Evolutionary conservation across 2,329 filamentous ascomycete genomes (phyloP).

Genomic region (Zasmidium angulare): DNA sequence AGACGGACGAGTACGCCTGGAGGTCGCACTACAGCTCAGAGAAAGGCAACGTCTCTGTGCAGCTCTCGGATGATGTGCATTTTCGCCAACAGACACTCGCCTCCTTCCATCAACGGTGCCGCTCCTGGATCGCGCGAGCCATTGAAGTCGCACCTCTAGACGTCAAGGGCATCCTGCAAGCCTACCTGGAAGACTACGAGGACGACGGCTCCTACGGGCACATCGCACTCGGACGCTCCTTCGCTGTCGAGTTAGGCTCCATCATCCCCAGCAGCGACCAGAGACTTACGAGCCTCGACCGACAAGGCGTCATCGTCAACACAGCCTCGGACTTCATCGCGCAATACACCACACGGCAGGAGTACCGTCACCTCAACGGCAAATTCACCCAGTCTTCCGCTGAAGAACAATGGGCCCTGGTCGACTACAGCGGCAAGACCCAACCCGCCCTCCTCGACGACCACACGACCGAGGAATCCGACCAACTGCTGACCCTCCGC

Average conservation of each 20-base stretch:
- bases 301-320: constrained; percentile 74
- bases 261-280: constrained; percentile 84
- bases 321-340: constrained; percentile 94
- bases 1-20: constrained; percentile 91
- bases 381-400: constrained; percentile 18
- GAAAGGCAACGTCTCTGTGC: constrained; percentile 75
- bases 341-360: constrained; percentile 94
- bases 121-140: constrained; percentile 74
- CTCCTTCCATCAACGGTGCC: constrained; percentile 72
- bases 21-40: constrained; percentile 75
- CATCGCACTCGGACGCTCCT: constrained; percentile 87
- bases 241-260: constrained; percentile 89
- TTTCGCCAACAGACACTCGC: constrained; percentile 79
- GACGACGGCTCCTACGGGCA: constrained; percentile 90
- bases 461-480: constrained; percentile 33
- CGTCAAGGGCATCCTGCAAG: constrained; percentile 92
- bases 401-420: constrained; percentile 33
- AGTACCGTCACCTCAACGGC: constrained; percentile 84
- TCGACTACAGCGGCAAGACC: constrained; percentile 29
- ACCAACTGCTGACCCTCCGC: constrained; percentile 61
- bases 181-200: constrained; percentile 91
- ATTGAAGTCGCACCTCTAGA: constrained; percentile 86
- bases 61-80: constrained; percentile 89
- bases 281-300: constrained; percentile 77
- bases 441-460: constrained; percentile 13